Conservation (phyloP, 805 yeast species). For the Schwanniomyces polymorphus region DNA sequence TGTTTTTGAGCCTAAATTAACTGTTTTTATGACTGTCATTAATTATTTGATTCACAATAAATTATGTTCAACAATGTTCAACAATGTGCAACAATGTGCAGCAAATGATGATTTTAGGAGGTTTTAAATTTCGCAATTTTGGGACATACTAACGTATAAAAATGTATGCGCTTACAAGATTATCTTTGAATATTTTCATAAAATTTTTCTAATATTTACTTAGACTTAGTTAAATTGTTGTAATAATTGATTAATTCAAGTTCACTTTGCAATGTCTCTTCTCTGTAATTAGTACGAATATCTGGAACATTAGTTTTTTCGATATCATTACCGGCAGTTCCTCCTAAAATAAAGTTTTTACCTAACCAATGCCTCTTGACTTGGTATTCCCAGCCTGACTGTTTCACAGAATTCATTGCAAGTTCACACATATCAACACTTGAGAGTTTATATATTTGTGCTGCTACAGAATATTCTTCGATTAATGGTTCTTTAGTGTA, state of each 20-base stretch:
- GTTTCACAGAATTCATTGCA: slow-evolving; percentile 88
- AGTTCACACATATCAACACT: slow-evolving; percentile 97
- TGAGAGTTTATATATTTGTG: slow-evolving; percentile 92
- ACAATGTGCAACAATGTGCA: too few relatives aligned
- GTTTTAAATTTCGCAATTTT: slow-evolving; percentile 5
- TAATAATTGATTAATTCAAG: slow-evolving; percentile 66
- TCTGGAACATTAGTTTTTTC: slow-evolving; percentile 95
- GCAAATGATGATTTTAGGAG: neutral
- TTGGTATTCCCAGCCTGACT: slow-evolving; percentile 89
- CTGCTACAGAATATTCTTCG: slow-evolving; percentile 97
- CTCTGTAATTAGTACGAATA: slow-evolving; percentile 79
- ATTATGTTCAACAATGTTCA: neutral
- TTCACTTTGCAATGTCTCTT: slow-evolving; percentile 74
- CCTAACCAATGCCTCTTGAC: slow-evolving; percentile 95
- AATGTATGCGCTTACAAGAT: slow-evolving; percentile 8
- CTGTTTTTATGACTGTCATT: neutral
- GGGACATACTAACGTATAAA: slow-evolving; percentile 9
- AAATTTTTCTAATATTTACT: neutral
- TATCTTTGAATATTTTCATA: neutral
- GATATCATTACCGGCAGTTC: slow-evolving; percentile 81
- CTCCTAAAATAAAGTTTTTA: slow-evolving; percentile 52
- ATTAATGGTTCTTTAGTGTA: slow-evolving; percentile 96
- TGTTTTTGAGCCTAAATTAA: neutral
- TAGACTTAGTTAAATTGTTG: slow-evolving; percentile 23
- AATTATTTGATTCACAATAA: neutral